These are phyloP conservation scores for Fagopyrum esculentum DNA, from an alignment of 148 eudicot genomes.

Conservation along the genomic window DNA sequence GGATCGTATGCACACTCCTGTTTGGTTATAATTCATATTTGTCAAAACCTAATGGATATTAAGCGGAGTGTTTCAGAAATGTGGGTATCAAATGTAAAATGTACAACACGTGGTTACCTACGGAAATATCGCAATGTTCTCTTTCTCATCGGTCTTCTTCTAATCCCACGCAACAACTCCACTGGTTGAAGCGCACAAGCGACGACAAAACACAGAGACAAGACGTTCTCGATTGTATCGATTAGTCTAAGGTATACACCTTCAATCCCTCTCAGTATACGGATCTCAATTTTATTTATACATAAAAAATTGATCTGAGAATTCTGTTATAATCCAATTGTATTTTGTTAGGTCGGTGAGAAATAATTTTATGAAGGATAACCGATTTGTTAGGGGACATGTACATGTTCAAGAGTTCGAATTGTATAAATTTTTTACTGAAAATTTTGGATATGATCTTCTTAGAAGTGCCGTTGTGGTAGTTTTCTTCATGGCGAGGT, in stretches of 20 bases:
- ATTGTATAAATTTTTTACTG: not conserved
- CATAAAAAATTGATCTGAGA: not conserved
- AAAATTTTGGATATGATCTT: not conserved
- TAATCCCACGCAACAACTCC: not conserved
- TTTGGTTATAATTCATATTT: too few species aligned
- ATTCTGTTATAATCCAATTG: not conserved
- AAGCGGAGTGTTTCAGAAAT: too few species aligned
- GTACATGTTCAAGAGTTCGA: not conserved
- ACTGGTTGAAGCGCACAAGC: not conserved
- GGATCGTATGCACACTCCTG: too few species aligned
- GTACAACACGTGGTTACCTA: too few species aligned
- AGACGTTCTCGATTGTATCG: not conserved
- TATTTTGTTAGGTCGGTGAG: too few species aligned
- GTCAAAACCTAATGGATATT: too few species aligned
- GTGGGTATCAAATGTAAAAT: too few species aligned
- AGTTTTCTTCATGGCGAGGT: not conserved
- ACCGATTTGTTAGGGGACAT: not conserved
- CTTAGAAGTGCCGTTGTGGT: not conserved
- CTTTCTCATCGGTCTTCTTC: not conserved
- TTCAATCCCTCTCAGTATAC: not conserved
- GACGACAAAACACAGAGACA: not conserved
- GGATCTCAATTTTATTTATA: not conserved
- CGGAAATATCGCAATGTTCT: not conserved
- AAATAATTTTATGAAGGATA: not conserved
- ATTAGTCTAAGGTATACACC: not conserved